A percentile compares a stretch with the other conserved stretches of the same genome.
Evolutionary conservation across 257 asterid genomes (phyloP).

Genomic region (Nicotiana undulata): DNA sequence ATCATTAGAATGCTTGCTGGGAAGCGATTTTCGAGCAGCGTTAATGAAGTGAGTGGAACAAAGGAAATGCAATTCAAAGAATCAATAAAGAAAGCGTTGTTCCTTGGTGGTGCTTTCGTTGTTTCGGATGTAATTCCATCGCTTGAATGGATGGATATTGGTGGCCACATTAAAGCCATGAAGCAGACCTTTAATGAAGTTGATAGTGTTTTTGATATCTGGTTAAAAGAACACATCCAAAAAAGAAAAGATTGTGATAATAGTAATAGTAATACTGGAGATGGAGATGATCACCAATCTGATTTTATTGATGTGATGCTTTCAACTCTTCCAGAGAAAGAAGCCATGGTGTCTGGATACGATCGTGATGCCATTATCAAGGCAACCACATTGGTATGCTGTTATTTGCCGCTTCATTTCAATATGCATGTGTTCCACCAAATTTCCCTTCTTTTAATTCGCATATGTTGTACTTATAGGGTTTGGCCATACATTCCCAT

Average conservation of each 20-base stretch:
- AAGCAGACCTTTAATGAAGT: slow-evolving; percentile 27
- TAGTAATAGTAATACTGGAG: background rate
- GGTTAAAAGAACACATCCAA: slow-evolving; percentile 38
- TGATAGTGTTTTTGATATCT: slow-evolving; percentile 31
- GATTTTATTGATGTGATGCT: slow-evolving; percentile 53
- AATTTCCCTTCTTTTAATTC: too few relatives aligned
- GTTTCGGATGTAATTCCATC: slow-evolving; percentile 47
- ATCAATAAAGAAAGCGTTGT: slow-evolving; percentile 30
- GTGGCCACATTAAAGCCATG: slow-evolving; percentile 43
- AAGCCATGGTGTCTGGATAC: slow-evolving; percentile 17
- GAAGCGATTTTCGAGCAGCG: slow-evolving; percentile 17
- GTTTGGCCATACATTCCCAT: too few relatives aligned
- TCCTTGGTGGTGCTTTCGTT: slow-evolving; percentile 41
- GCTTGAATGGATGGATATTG: slow-evolving; percentile 53
- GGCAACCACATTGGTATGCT: slow-evolving; percentile 40
- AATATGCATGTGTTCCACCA: background rate
- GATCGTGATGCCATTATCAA: slow-evolving; percentile 37
- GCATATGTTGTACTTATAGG: too few relatives aligned
- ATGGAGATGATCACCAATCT: background rate
- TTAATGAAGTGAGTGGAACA: background rate
- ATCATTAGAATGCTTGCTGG: slow-evolving; percentile 34
- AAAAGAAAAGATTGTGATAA: background rate
- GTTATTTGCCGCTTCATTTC: background rate
- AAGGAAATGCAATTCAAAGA: slow-evolving; percentile 26
- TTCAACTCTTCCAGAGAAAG: slow-evolving; percentile 26